A percentile compares a stretch with the other conserved stretches of the same genome.
Evolutionary conservation across 495 filamentous ascomycete genomes (phyloP).

Genomic region (Hypoxylon trugodes): DNA sequence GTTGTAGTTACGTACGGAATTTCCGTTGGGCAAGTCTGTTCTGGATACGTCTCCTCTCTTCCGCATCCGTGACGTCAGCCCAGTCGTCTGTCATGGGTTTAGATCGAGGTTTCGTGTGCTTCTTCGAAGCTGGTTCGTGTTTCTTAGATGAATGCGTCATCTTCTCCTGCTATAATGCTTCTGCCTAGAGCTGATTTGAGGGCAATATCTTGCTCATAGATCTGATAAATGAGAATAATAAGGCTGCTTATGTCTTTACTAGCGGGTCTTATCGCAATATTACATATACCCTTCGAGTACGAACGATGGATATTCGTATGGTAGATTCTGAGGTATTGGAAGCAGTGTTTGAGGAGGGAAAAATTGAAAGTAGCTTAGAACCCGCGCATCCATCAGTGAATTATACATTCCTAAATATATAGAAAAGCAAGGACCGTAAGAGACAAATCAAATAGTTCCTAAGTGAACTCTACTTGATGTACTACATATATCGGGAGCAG

Average conservation of each 20-base stretch:
- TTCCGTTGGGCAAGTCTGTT: slow-evolving; percentile 69
- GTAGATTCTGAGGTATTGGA: not conserved
- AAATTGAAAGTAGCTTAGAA: not conserved
- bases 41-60: slow-evolving; percentile 67
- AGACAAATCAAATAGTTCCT: not conserved
- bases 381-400: not conserved
- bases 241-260: not conserved
- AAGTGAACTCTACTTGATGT: not conserved
- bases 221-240: not conserved
- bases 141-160: slow-evolving; percentile 50
- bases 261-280: not conserved
- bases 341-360: not conserved
- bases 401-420: slow-evolving; percentile 5
- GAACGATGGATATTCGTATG: slow-evolving; percentile 1
- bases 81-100: slow-evolving; percentile 62
- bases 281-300: not conserved
- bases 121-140: slow-evolving; percentile 43
- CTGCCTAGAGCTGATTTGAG: slow-evolving; percentile 1
- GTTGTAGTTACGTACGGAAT: slow-evolving; percentile 57
- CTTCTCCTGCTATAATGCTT: slow-evolving; percentile 3
- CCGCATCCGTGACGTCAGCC: slow-evolving; percentile 66
- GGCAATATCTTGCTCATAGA: not conserved
- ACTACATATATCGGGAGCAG: slow-evolving; percentile 2
- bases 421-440: not conserved
- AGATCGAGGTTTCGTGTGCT: slow-evolving; percentile 43